These are phyloP conservation scores for Fusarium phyllophilum DNA, from an alignment of 2,329 filamentous ascomycete genomes.

Conservation along the genomic window DNA sequence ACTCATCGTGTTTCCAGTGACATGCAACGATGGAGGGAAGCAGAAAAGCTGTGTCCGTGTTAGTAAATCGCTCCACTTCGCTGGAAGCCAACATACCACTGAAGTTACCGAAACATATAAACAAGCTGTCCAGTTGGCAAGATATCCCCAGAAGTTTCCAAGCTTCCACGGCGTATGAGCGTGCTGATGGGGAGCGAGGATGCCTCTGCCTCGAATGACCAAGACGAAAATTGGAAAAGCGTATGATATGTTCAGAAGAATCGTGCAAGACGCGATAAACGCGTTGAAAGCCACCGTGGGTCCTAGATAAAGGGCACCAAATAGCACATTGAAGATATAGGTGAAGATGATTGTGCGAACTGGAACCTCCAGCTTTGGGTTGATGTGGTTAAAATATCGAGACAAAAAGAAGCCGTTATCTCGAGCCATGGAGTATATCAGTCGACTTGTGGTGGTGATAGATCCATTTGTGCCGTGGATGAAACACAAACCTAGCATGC, in stretches of 20 bases:
- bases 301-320: background rate
- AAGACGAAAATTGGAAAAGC: background rate
- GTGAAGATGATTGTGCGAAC: background rate
- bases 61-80: rapidly evolving
- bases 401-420: background rate
- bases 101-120: background rate
- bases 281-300: background rate
- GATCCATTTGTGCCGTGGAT: background rate
- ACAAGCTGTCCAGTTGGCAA: background rate
- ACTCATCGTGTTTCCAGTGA: background rate
- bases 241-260: background rate
- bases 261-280: background rate
- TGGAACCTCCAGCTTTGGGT: background rate
- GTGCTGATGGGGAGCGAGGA: background rate
- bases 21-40: background rate
- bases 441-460: background rate
- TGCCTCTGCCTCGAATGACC: background rate
- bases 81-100: background rate
- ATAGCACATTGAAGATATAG: background rate
- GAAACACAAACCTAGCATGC: background rate
- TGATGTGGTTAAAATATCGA: background rate
- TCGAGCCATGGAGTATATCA: background rate
- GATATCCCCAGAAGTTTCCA: background rate
- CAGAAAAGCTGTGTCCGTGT: background rate
- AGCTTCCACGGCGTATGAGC: background rate